These are phyloP conservation scores for Ganoderma lucidum DNA, from an alignment of 1,284 basidiomycete species.

Conservation along the genomic window DNA sequence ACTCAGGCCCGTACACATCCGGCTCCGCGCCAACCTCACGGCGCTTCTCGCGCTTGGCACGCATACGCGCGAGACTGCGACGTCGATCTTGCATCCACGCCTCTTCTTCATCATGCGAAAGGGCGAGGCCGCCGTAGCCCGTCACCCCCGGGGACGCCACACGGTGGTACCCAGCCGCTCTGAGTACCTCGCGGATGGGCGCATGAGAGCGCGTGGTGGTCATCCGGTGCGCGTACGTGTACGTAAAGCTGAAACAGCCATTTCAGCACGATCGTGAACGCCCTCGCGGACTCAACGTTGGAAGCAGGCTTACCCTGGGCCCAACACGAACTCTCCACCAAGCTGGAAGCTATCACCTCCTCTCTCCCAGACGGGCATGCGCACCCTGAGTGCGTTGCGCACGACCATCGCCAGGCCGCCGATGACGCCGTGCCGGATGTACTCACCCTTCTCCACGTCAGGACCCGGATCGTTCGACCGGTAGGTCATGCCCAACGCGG, in stretches of 20 bases:
- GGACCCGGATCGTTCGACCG: constrained; percentile 56
- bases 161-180: constrained; percentile 58
- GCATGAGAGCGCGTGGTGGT: constrained; percentile 73
- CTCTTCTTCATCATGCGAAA: constrained; percentile 36
- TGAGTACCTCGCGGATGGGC: constrained; percentile 71
- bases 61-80: constrained; percentile 37
- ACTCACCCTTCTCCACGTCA: constrained; percentile 61
- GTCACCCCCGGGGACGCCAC: constrained; percentile 20
- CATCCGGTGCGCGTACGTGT: constrained; percentile 79
- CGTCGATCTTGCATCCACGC: constrained; percentile 39
- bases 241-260: constrained; percentile 53
- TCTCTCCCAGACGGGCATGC: constrained; percentile 83
- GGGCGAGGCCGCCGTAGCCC: constrained; percentile 20
- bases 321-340: constrained; percentile 90
- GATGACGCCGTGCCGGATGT: constrained; percentile 69
- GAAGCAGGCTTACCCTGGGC: constrained; percentile 64
- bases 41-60: constrained; percentile 36
- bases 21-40: constrained; percentile 21
- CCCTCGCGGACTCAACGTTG: constrained; percentile 7
- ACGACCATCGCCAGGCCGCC: constrained; percentile 76
- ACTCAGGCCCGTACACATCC: constrained; percentile 29
- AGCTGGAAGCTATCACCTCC: constrained; percentile 82
- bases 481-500: constrained; percentile 78
- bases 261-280: constrained; percentile 8
- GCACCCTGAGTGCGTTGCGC: constrained; percentile 67